phyloP scores from a whole-genome alignment of 768 basidiomycete species.

The Cyathus striatus region DNA sequence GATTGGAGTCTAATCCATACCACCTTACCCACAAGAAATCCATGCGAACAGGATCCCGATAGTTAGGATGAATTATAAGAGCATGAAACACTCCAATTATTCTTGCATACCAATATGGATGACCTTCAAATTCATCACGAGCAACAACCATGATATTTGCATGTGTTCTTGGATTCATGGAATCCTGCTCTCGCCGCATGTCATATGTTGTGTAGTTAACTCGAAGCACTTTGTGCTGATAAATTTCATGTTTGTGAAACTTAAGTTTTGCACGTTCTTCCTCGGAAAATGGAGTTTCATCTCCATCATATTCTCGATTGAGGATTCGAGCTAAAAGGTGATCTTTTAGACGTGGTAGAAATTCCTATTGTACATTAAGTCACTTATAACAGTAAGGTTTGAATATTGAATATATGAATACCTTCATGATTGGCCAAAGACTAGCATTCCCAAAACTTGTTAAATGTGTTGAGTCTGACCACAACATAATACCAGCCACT shows the following conservation, averaged over 20 bases:
- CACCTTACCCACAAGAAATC: constrained; percentile 23
- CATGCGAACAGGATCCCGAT: constrained; percentile 10
- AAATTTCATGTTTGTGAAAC: constrained; percentile 10
- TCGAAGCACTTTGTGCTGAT: constrained; percentile 10
- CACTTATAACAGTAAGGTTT: constrained; percentile 10
- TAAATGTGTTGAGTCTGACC: constrained; percentile 25
- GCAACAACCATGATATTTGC: constrained; percentile 28
- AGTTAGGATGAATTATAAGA: constrained; percentile 16
- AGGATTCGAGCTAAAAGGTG: constrained; percentile 22
- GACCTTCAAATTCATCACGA: constrained; percentile 5
- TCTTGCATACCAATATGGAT: constrained; percentile 18
- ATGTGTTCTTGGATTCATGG: constrained; percentile 27
- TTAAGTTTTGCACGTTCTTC: constrained; percentile 13
- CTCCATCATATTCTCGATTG: constrained; percentile 9
- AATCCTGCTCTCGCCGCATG: constrained; percentile 33
- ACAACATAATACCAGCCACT: constrained; percentile 20
- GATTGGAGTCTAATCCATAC: constrained; percentile 9
- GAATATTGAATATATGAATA: neutral
- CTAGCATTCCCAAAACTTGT: constrained; percentile 25
- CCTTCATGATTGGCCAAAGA: constrained; percentile 25
- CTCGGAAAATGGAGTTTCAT: constrained; percentile 11
- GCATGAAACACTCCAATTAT: constrained; percentile 19
- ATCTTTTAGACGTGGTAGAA: constrained; percentile 19
- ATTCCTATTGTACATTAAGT: constrained; percentile 15
- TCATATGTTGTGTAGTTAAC: constrained; percentile 27